Evolutionary conservation across 1,284 basidiomycete genomes (phyloP).

Genomic region (Blastosporella zonata): DNA sequence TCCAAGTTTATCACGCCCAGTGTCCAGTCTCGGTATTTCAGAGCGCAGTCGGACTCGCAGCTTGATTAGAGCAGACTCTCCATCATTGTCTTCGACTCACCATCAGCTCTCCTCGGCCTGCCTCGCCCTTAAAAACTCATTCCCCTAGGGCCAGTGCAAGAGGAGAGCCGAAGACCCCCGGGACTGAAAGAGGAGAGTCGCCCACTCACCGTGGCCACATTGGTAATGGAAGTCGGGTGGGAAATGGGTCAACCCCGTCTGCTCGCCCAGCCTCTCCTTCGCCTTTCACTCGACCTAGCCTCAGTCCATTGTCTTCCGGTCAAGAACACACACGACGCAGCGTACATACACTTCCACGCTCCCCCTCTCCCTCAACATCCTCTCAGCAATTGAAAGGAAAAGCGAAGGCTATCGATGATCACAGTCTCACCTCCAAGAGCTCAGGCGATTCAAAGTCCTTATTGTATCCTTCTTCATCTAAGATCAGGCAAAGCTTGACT

Average conservation of each 20-base stretch:
- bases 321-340: background rate
- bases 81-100: conserved; percentile 24
- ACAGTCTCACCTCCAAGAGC: background rate
- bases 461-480: background rate
- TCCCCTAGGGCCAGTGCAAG: conserved; percentile 21
- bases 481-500: background rate
- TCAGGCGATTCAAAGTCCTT: background rate
- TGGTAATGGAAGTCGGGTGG: background rate
- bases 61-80: conserved; percentile 32
- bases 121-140: conserved; percentile 16
- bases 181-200: conserved; percentile 19
- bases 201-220: conserved; percentile 14
- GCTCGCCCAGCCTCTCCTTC: conserved; percentile 4
- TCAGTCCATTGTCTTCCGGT: conserved; percentile 1
- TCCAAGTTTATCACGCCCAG: conserved; percentile 23
- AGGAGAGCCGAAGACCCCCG: conserved; percentile 1
- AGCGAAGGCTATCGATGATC: conserved; percentile 8
- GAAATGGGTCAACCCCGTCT: background rate
- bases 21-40: conserved; percentile 27
- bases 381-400: conserved; percentile 5
- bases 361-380: conserved; percentile 1
- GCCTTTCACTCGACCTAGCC: background rate
- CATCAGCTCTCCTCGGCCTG: conserved; percentile 19
- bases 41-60: conserved; percentile 25
- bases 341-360: background rate